Conservation (phyloP, 331 rosid species). For the Prunus yedoensis region DNA sequence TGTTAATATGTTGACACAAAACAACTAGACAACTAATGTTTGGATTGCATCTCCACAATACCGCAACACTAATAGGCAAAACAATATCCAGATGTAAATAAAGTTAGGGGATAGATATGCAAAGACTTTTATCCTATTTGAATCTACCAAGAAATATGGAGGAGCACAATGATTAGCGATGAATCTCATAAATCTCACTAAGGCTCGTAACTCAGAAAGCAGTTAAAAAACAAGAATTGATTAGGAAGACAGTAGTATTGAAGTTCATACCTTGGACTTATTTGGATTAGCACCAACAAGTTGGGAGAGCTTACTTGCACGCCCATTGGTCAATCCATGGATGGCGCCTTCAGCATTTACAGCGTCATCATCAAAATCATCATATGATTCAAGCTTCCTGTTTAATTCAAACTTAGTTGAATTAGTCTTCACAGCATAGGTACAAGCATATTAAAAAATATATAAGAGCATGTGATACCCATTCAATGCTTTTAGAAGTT, state of each 20-base stretch:
- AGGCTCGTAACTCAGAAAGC: neutral
- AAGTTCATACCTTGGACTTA: slow-evolving; percentile 58
- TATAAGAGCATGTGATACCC: slow-evolving; percentile 44
- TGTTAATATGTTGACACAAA: neutral
- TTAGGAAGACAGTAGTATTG: neutral
- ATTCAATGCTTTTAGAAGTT: slow-evolving; percentile 53
- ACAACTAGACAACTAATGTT: neutral
- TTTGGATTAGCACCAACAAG: slow-evolving; percentile 38
- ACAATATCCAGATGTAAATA: neutral
- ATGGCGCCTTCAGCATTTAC: slow-evolving; percentile 29
- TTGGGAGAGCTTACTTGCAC: slow-evolving; percentile 38
- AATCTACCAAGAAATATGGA: neutral
- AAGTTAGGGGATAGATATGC: neutral
- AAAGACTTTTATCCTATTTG: neutral
- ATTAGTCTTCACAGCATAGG: slow-evolving; percentile 25
- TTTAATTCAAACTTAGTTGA: slow-evolving; percentile 21
- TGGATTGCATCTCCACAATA: neutral
- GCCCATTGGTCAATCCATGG: slow-evolving; percentile 29
- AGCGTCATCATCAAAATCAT: slow-evolving; percentile 76
- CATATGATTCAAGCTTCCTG: slow-evolving; percentile 71
- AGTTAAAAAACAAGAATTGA: neutral
- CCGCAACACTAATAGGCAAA: neutral
- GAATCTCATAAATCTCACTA: neutral
- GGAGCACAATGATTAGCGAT: too few relatives aligned
- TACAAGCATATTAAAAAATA: slow-evolving; percentile 14